phyloP scores from a whole-genome alignment of 371 early-diverging fungal genomes.

The Choanephora cucurbitarum region DNA sequence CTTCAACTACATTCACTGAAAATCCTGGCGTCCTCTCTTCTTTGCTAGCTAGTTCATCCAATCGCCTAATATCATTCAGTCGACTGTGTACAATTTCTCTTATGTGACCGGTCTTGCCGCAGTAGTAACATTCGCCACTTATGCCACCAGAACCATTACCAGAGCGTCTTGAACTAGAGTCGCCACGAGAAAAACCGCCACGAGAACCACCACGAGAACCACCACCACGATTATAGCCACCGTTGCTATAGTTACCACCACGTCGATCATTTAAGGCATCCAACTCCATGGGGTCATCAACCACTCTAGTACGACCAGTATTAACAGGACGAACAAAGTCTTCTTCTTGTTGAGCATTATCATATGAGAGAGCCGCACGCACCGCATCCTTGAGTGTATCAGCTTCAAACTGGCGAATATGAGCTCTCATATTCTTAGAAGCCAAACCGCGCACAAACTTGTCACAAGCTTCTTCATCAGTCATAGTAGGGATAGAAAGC shows the following conservation, averaged over 20 bases:
- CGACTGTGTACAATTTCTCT: not conserved
- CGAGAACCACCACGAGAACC: too few species aligned
- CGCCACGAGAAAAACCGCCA: too few species aligned
- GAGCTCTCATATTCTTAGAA: not conserved
- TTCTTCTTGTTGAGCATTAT: slow-evolving; percentile 11
- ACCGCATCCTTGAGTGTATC: slow-evolving; percentile 36
- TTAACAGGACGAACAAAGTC: not conserved
- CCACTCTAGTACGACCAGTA: too few species aligned
- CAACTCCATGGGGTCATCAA: slow-evolving; percentile 1
- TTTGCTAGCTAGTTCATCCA: slow-evolving; percentile 6
- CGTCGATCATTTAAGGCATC: not conserved
- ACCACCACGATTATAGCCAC: too few species aligned
- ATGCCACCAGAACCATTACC: too few species aligned
- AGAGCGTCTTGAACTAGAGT: too few species aligned
- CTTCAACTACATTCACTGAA: slow-evolving; percentile 11
- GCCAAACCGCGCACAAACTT: slow-evolving; percentile 10
- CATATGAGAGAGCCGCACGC: not conserved
- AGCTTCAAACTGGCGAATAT: slow-evolving; percentile 61
- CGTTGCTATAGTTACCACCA: too few species aligned
- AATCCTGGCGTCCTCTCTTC: slow-evolving; percentile 6
- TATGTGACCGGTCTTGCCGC: slow-evolving; percentile 3
- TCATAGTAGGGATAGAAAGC: slow-evolving; percentile 10
- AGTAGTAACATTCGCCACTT: slow-evolving; percentile 5
- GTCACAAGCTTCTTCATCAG: slow-evolving; percentile 12
- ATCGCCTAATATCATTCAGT: not conserved